These are phyloP conservation scores for Talaromyces stipitatus DNA, from an alignment of 495 filamentous ascomycete genomes.

Conservation along the genomic window DNA sequence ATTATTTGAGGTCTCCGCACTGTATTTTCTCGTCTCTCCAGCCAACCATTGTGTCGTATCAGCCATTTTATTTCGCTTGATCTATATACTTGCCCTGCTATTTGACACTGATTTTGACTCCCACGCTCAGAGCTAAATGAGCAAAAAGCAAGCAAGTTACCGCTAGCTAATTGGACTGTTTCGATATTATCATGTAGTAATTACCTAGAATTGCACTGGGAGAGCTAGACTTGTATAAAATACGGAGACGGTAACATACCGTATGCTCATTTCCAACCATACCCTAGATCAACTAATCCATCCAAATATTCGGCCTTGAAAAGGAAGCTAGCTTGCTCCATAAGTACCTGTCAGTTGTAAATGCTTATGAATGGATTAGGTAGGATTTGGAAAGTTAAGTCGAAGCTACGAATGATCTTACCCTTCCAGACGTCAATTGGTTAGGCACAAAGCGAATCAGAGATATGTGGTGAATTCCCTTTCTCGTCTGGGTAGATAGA, in stretches of 20 bases:
- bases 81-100: background rate
- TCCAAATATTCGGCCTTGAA: background rate
- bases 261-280: background rate
- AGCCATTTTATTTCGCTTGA: background rate
- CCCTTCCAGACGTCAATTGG: background rate
- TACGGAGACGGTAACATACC: background rate
- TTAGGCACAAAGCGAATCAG: conserved; percentile 1
- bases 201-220: background rate
- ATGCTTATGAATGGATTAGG: background rate
- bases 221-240: background rate
- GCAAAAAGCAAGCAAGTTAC: conserved; percentile 1
- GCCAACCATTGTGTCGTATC: background rate
- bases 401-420: background rate
- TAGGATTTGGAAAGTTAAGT: background rate
- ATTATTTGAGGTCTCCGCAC: background rate
- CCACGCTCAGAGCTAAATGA: background rate
- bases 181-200: background rate
- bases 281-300: background rate
- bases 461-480: background rate
- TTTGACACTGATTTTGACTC: background rate
- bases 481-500: background rate
- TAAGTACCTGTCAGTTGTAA: background rate
- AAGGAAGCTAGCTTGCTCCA: background rate
- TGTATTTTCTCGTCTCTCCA: background rate
- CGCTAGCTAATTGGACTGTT: conserved; percentile 1